Evolutionary conservation across 2,329 filamentous ascomycete species (phyloP).

Genomic region (Penicillium concentricum): DNA sequence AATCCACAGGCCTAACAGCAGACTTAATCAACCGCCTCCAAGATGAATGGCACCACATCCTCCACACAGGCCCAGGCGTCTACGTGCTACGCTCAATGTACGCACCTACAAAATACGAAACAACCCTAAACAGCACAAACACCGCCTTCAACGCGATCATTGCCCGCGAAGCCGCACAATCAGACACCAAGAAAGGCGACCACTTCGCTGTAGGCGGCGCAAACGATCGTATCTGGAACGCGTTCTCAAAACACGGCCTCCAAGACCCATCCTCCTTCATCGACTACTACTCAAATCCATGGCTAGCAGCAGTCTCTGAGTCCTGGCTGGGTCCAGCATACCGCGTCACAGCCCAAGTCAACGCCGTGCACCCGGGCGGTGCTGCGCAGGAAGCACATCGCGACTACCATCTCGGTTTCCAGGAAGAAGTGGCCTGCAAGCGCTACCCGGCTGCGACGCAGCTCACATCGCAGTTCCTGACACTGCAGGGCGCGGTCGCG

Average conservation of each 20-base stretch:
- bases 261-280: constrained; percentile 54
- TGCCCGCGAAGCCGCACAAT: constrained; percentile 40
- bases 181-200: constrained; percentile 49
- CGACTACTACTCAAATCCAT: constrained; percentile 61
- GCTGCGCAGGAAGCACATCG: constrained; percentile 58
- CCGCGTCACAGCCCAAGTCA: constrained; percentile 61
- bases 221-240: constrained; percentile 66
- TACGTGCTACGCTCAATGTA: constrained; percentile 58
- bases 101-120: constrained; percentile 31
- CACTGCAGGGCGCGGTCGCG: constrained; percentile 63
- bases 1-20: constrained; percentile 27
- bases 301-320: constrained; percentile 53
- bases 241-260: constrained; percentile 61
- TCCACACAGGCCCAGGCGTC: constrained; percentile 59
- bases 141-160: constrained; percentile 52
- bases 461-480: constrained; percentile 56
- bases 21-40: constrained; percentile 47
- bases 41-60: constrained; percentile 61
- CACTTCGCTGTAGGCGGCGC: constrained; percentile 58
- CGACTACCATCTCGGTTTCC: constrained; percentile 66
- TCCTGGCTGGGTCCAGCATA: constrained; percentile 62
- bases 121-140: constrained; percentile 50
- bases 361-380: constrained; percentile 61
- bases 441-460: constrained; percentile 56
- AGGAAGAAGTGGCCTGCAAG: constrained; percentile 49